A percentile compares a stretch with the other conserved stretches of the same genome.
These are phyloP conservation scores for Aulographum hederae DNA, from an alignment of 2,329 filamentous ascomycete species.

Conservation along the genomic window DNA sequence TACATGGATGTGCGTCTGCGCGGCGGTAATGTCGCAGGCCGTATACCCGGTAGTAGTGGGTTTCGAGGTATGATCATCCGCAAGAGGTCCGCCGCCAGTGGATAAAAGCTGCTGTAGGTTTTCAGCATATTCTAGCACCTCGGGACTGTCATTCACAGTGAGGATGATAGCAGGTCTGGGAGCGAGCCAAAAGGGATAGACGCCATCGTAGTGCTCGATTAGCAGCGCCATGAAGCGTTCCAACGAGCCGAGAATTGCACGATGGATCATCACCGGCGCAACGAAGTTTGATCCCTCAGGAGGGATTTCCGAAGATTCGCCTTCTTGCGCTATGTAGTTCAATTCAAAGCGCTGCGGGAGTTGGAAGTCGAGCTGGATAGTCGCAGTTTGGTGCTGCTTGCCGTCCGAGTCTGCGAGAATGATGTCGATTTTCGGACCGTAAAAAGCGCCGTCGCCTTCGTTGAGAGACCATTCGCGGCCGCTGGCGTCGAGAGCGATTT, in stretches of 20 bases:
- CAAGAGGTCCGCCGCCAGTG: slow-evolving; percentile 24
- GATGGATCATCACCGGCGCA: slow-evolving; percentile 64
- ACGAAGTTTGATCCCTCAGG: slow-evolving; percentile 32
- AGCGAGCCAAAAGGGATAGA: slow-evolving; percentile 79
- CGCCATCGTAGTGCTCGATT: slow-evolving; percentile 65
- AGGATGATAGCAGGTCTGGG: slow-evolving; percentile 61
- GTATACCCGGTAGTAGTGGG: slow-evolving; percentile 38
- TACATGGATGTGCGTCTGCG: too few species aligned
- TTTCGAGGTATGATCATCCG: slow-evolving; percentile 52
- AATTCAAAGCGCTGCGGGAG: slow-evolving; percentile 66
- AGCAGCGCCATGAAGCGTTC: slow-evolving; percentile 72
- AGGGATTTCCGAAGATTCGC: slow-evolving; percentile 9
- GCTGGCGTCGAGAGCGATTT: slow-evolving; percentile 40
- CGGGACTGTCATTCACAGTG: slow-evolving; percentile 45
- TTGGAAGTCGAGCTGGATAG: slow-evolving; percentile 81
- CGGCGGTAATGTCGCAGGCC: too few species aligned
- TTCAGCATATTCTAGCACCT: slow-evolving; percentile 31
- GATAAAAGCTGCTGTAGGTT: too few species aligned
- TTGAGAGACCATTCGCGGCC: slow-evolving; percentile 57
- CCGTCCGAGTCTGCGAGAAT: slow-evolving; percentile 62
- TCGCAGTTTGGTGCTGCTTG: slow-evolving; percentile 78
- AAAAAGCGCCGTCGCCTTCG: slow-evolving; percentile 73
- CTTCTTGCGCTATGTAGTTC: slow-evolving; percentile 44
- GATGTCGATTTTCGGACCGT: slow-evolving; percentile 83
- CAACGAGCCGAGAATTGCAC: slow-evolving; percentile 67